Evolutionary conservation across 768 basidiomycete species (phyloP), one percentile per base, ranked within the genome.

Genomic region (Xerocomus brunneocitrinus): DNA sequence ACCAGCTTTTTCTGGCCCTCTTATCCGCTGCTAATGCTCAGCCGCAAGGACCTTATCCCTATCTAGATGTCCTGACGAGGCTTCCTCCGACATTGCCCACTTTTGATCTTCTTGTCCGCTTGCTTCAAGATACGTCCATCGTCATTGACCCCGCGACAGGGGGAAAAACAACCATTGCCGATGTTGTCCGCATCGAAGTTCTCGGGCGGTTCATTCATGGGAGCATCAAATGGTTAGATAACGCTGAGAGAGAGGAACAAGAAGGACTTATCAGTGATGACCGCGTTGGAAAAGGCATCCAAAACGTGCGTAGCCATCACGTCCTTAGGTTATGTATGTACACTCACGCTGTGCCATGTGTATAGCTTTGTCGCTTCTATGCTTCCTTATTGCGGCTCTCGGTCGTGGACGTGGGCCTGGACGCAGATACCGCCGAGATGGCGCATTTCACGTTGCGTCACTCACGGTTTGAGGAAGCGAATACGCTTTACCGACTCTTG

Each of bases 381-480:
- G 71, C 72, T 54, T 84, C 87, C 0, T 74, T 91, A 45, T 78
- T 89, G 71, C 86, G 84, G 63, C 73, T 81, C 8, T 70, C 70
- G 46, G 79, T 90, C 62, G 77, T 89, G 51, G 85, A 88, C 60
- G 75, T 80, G 2, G 64, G 70, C 7, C 75, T 74, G n/a, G 87
- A 89, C 52, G 76, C 77, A 8, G 87, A 91, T 62, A 79, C 83
- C 0, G 78, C 85, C 5, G 89, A 89, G 71, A 89, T 91, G 79
- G 77, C 79, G 5, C 85, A 89, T 64, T 91, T 91, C 60, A 81
- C 82, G 41, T 74, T 91, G 45, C 79, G 81, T 36, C 76, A 88
- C 60, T 78, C 89, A 10, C 78, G 84, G 3, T 83, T 89, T 53
- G 87, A 88, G 63, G 89, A 91, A 58, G 89, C 89, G 16, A 89